Base-by-base conservation (phyloP, 495 filamentous ascomycete genomes). In the Glutinoglossum americanum region DNA sequence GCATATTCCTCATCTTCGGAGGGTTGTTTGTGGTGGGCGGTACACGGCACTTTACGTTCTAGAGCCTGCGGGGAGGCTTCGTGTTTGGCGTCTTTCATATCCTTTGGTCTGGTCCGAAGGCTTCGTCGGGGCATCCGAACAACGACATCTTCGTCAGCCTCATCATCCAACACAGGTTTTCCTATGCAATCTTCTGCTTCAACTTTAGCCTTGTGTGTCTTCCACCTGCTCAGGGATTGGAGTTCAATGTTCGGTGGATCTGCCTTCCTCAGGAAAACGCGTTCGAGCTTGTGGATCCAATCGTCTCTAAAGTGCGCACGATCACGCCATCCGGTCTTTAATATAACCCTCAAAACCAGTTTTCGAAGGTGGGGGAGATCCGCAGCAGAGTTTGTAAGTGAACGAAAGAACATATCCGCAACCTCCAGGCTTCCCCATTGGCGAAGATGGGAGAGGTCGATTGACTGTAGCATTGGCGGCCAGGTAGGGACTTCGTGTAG, bases 301-400 rank as follows among this genome's bases (percentile, higher is more conserved):
- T 76, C 76, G 59, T 83, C 78, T 26, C 87, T 76, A 59, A 94
- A 80, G 5, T 72, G 73, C 8, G 81, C 83, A 28, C 89, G 78
- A 60, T 88, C 81, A 53, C 85, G 81, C 84, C 86, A 92, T 21
- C 78, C 77, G 51, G 84, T 81, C 53, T 71, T 73, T 27, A 94
- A 68, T 60, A 85, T 87, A 27, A 81, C 78, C 58, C 82, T 82
- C 28, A 95, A 75, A 5, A 73, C 71, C 23, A 94, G 69, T 15
- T 72, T 69, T 2, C 87, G 80, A 27, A 95, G 73, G 45, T 79
- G 69, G 0, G 68, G 75, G 7, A 94, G 70, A 0, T 70, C 67
- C 1, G 73, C 69, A 0, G 88, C 85, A 28, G 77, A 77, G 49
- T 87, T 73, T 4, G 87, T 73, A 1, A 95, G 71, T 21, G 83